Base-by-base conservation (phyloP, 2,329 filamentous ascomycete species). In the Chaetomium sp. region DNA sequence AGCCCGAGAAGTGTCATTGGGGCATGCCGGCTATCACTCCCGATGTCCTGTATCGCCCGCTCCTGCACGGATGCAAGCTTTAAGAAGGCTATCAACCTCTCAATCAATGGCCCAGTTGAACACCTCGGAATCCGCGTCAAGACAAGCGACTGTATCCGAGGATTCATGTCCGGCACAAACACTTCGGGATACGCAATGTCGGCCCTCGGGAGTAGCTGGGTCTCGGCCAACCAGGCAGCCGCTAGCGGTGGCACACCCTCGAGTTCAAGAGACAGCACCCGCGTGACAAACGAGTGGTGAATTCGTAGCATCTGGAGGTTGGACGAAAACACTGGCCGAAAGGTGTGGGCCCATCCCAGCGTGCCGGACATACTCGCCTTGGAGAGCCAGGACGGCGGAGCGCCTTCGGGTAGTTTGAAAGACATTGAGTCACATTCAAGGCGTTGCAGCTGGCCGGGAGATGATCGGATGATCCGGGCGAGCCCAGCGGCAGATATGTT, bases 261-360 rank as follows among this genome's bases (percentile, higher is more conserved):
- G 6, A 71, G 66, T 4, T 70, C 57, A 4, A 82, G 59, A 0
- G 75, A 76, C 1, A 77, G 78, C 7, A 80, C 71, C 42, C 76
- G 73, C 0, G 82, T 86, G 5, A 85, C 74, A 1, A 84, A 60
- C 0, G 81, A 85, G 64, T 86, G 82, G 51, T 86, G 82, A 5
- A 83, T 69, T 10, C 77, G 75, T 1, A 85, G 67, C 1, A 70
- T 70, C 36, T 77, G 75, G 4, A 85, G 69, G 59, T 80, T 80
- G 1, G 77, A 75, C 1, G 78, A 79, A 50, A 79, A 68, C 0
- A 78, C 74, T 0, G 80, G 79, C 0, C 80, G 74, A 53, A 82
- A 76, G 7, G 78, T 60, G 61, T 81, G 72, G 0, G 74, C 68
- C 4, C 70, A 68, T 6, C 76, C 75, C 8, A 78, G 61, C 6